phyloP scores from a whole-genome alignment of 1,284 basidiomycete genomes.

The Ustilago esculenta region DNA sequence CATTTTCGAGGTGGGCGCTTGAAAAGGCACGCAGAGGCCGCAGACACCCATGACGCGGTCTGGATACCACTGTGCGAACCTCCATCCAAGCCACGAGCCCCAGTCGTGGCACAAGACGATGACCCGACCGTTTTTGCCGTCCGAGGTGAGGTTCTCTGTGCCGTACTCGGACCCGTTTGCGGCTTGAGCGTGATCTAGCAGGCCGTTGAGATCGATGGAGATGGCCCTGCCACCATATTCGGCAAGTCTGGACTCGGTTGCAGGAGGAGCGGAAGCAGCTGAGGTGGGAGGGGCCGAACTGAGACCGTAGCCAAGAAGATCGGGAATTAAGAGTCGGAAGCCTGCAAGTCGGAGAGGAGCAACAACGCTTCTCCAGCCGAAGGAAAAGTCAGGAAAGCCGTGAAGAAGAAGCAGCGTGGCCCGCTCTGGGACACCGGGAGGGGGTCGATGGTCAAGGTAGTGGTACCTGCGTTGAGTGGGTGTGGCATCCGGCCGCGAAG shows the following conservation, averaged over 20 bases:
- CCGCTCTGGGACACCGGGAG: constrained; percentile 27
- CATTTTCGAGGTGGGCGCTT: constrained; percentile 33
- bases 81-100: constrained; percentile 57
- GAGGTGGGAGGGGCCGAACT: constrained; percentile 40
- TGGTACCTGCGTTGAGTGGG: constrained; percentile 54
- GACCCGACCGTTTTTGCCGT: constrained; percentile 43
- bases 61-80: constrained; percentile 48
- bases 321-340: constrained; percentile 53
- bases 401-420: constrained; percentile 55
- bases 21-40: constrained; percentile 51
- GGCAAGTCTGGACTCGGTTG: constrained; percentile 32
- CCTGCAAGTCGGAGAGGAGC: constrained; percentile 44
- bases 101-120: constrained; percentile 59
- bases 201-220: constrained; percentile 50
- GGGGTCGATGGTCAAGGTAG: constrained; percentile 53
- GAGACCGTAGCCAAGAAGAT: constrained; percentile 55
- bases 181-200: constrained; percentile 49
- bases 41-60: constrained; percentile 52
- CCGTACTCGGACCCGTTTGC: constrained; percentile 41
- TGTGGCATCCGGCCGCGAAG: constrained; percentile 35
- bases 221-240: constrained; percentile 53
- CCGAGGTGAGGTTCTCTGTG: constrained; percentile 23
- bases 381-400: constrained; percentile 55
- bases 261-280: constrained; percentile 17
- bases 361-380: constrained; percentile 46